Evolutionary conservation across 257 asterid genomes (phyloP), one percentile per base, ranked within the genome.

Genomic region (Buddleja alternifolia): DNA sequence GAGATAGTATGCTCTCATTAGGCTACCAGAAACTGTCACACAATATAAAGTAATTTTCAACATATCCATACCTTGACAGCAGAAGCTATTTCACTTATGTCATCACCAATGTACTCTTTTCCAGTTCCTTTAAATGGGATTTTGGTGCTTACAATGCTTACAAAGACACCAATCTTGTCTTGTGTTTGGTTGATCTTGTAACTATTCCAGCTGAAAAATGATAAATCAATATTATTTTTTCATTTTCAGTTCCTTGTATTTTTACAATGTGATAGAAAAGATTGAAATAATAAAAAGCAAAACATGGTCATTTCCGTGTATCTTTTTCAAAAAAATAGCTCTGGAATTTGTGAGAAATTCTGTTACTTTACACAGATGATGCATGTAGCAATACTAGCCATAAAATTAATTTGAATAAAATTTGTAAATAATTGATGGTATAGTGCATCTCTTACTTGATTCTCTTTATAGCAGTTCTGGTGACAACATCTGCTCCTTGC

Each of bases 401-500:
- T 20, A 10, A 23, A 4, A 24, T 19, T 73, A 6, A 50, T 24
- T 24, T 10, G 46, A 36, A 57, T 60, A 24, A 19, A 40, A 15
- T 48, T 34, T 17, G 6, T 32, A 16, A 24, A 46, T 41, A 59
- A 42, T n/a, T 47, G 67, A 53, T 56, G 58, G 65, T 29, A 63
- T 57, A 17, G 57, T 2, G 37, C 12, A 21, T 46, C 53, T 61
- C 85, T 81, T 80, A 91, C 97, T 88, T 91, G 75, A 91, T 91
- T 84, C 96, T 85, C 86, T 82, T 91, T 75, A 81, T 7, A 68
- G 97, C 96, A 66, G 95, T 91, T 74, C 97, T 80, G 63, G 97
- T 91, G 78, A 88, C 93, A 73, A 91, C 97, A 81, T 91, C 97
- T 68, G 97, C 97, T 55, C 97, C 97, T 88, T 88, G 93, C 95